Base-by-base conservation (phyloP, 2,329 filamentous ascomycete species). In the Penicillium sp. region DNA sequence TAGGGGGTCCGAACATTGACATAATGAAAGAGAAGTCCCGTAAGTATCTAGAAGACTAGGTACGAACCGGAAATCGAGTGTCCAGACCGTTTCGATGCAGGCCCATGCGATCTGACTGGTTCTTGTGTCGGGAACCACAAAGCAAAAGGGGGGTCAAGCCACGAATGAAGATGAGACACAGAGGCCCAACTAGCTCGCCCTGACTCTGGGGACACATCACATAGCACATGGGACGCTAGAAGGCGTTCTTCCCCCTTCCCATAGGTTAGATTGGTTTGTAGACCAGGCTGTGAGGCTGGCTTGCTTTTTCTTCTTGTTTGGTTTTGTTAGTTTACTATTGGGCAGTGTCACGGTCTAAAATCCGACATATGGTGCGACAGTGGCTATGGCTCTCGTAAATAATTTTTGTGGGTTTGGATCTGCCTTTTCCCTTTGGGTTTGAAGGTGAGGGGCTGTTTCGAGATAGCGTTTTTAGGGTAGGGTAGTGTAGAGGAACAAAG, bases 91-190 rank as follows among this genome's bases (percentile, higher is more conserved):
- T 49, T 48, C 44, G 26, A 54, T 53, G 52, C 40, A 48, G 39
- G 41, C 41, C 49, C 48, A 53, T 39, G 19, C 32, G 16, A 35
- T 45, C 51, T 60, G 11, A 61, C 60, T 59, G 56, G 58, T 45
- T 27, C 36, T 45, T 45, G 26, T 18, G 29, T 30, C 14, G 45
- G 26, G 29, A 53, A 52, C 29, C 14, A 27, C 34, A 41, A 53
- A 41, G 29, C 10, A 32, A 40, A 27, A 52, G 13, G 35, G 43
- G 55, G 48, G 47, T 38, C 44, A 26, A 50, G 35, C 50, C 42
- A 48, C 61, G 60, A 63, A 63, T 63, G 42, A 50, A 39, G 39
- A 47, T 1, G 27, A 44, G 47, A 59, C 58, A 61, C 60, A 47
- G n/a, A n/a, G 14, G 9, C 29, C 5, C 32, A 36, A 11, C 44